A percentile compares a stretch with the other conserved stretches of the same genome.
Conservation (phyloP, 345 rosid species). For the Populus nigra region DNA sequence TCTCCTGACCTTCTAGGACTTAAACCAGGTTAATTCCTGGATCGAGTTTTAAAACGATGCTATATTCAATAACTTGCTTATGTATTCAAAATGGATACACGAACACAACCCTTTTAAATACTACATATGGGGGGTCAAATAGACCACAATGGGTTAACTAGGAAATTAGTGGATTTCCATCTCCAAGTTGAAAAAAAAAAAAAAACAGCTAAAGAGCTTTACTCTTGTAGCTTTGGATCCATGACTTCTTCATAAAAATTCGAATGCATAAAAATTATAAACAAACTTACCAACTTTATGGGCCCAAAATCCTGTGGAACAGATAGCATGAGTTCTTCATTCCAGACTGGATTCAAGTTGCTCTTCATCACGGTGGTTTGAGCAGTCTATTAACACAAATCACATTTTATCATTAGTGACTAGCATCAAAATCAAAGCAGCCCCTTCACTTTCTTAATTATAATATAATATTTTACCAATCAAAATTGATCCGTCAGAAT, state of each 20-base stretch:
- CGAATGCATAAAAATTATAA: neutral
- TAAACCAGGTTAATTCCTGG: too few species aligned
- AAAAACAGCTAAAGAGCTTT: neutral
- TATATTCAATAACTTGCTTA: neutral
- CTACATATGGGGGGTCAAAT: neutral
- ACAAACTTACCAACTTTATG: constrained; percentile 44
- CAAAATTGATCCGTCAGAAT: neutral
- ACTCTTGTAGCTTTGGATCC: neutral
- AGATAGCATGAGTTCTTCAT: constrained; percentile 46
- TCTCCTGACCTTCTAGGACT: too few species aligned
- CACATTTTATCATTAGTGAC: constrained; percentile 2
- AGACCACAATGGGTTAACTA: neutral
- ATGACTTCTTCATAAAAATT: neutral
- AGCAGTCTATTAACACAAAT: constrained; percentile 27
- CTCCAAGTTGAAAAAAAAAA: neutral
- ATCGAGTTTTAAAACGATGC: too few species aligned
- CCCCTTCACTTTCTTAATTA: neutral
- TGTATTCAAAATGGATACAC: too few species aligned
- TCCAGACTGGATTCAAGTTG: constrained; percentile 59
- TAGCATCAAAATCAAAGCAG: neutral
- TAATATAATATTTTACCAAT: neutral
- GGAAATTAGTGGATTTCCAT: neutral
- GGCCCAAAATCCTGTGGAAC: constrained; percentile 46
- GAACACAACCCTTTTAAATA: neutral
- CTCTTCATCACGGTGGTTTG: constrained; percentile 44